Percentiles rank a stretch among this genome's conserved stretches.
These are phyloP conservation scores for Diaporthe caulivora DNA, from an alignment of 2,329 filamentous ascomycete genomes.

Conservation along the genomic window DNA sequence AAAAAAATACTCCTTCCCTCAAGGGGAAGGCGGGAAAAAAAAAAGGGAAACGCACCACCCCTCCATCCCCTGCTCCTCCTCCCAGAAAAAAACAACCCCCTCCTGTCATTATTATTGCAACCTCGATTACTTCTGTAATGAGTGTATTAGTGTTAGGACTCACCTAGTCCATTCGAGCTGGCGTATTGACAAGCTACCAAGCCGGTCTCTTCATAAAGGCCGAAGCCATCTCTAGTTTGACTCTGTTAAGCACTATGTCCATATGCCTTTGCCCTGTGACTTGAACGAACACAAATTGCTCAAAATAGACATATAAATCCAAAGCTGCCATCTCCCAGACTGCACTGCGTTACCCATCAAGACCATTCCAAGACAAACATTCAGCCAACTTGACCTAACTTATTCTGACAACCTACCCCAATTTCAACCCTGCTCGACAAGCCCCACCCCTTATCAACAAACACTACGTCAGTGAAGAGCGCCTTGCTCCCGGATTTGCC, in stretches of 20 bases:
- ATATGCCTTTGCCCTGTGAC: neutral
- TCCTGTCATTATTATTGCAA: no score
- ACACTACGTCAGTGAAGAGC: conserved; percentile 19
- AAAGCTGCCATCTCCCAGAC: neutral
- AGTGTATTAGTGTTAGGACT: no score
- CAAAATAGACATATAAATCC: neutral
- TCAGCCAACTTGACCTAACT: neutral
- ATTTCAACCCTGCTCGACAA: neutral
- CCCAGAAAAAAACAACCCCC: no score
- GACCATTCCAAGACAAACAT: no score
- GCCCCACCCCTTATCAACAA: conserved; percentile 8
- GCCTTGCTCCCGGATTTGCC: neutral
- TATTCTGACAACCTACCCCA: conserved; percentile 2
- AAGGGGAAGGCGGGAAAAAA: no score
- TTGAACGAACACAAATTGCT: neutral
- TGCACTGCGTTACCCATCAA: neutral
- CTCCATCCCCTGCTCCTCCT: no score
- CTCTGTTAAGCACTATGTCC: neutral
- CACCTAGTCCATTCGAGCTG: no score
- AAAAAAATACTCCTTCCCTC: no score
- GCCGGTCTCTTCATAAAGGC: no score
- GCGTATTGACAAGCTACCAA: no score
- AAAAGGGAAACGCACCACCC: no score
- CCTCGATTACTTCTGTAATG: no score
- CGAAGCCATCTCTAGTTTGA: neutral